Percentiles rank a stretch among this genome's conserved stretches.
These are phyloP conservation scores for Phialophora macrospora DNA, from an alignment of 2,329 filamentous ascomycete genomes.

Conservation along the genomic window DNA sequence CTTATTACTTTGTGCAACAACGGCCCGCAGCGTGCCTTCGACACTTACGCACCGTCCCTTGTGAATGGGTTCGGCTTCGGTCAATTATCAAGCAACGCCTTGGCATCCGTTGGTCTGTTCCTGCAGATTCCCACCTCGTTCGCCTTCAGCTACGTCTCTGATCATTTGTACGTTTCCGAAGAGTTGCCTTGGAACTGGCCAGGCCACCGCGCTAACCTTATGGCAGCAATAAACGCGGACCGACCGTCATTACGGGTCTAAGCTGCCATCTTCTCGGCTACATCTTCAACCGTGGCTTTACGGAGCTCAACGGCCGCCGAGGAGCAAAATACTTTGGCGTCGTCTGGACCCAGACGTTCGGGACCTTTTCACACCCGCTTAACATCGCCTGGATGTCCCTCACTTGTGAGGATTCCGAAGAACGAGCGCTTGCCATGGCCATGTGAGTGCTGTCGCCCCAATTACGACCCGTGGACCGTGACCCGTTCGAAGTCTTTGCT, in stretches of 20 bases:
- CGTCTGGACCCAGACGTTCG: constrained; percentile 61
- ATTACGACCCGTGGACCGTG: background rate
- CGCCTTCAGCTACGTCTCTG: constrained; percentile 59
- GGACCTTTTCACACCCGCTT: constrained; percentile 55
- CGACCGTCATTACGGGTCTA: constrained; percentile 59
- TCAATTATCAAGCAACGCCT: constrained; percentile 57
- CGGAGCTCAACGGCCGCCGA: constrained; percentile 47
- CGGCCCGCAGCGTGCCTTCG: constrained; percentile 51
- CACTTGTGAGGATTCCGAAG: constrained; percentile 61
- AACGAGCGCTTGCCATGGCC: constrained; percentile 65
- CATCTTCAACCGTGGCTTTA: constrained; percentile 60
- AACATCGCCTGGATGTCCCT: constrained; percentile 67
- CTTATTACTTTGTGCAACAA: constrained; percentile 58
- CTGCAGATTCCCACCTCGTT: constrained; percentile 59
- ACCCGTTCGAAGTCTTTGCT: background rate
- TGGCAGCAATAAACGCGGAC: constrained; percentile 50
- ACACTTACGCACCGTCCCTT: constrained; percentile 61
- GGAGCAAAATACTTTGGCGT: constrained; percentile 60
- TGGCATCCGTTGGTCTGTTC: constrained; percentile 61
- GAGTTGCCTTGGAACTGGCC: background rate
- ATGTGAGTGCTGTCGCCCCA: constrained; percentile 47
- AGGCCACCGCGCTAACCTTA: background rate
- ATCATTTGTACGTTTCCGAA: constrained; percentile 53
- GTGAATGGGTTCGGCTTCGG: constrained; percentile 60
- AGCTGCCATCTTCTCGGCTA: constrained; percentile 58